Conservation (phyloP, 1,284 basidiomycete genomes). For the Naganishia albida region DNA sequence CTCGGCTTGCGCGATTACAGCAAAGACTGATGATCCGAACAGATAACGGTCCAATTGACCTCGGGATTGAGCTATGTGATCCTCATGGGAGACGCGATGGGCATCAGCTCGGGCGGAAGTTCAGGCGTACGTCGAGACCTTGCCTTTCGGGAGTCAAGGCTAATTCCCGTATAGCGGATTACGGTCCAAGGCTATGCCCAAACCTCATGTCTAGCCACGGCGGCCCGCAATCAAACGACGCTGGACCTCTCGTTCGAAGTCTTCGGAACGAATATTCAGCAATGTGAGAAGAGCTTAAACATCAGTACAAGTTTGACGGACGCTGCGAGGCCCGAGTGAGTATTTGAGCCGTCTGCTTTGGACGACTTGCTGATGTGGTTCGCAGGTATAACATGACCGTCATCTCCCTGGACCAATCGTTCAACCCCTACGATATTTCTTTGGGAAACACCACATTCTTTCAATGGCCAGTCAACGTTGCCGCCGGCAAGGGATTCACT, state of each 20-base stretch:
- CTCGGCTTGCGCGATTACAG: neutral
- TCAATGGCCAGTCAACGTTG: slow-evolving; percentile 31
- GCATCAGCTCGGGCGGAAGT: slow-evolving; percentile 29
- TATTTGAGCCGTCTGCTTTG: neutral
- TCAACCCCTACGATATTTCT: slow-evolving; percentile 31
- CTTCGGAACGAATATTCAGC: slow-evolving; percentile 26
- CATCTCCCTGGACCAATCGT: slow-evolving; percentile 29
- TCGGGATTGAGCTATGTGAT: slow-evolving; percentile 32
- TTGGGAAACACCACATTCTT: slow-evolving; percentile 8
- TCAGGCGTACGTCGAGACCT: slow-evolving; percentile 10
- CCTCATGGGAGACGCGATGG: slow-evolving; percentile 30
- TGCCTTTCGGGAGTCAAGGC: neutral
- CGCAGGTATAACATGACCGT: slow-evolving; percentile 34
- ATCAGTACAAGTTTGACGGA: slow-evolving; percentile 8
- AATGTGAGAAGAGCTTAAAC: slow-evolving; percentile 27
- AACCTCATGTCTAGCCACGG: slow-evolving; percentile 16
- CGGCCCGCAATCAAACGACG: slow-evolving; percentile 24
- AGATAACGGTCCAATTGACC: slow-evolving; percentile 31
- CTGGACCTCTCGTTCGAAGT: slow-evolving; percentile 23
- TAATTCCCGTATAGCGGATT: slow-evolving; percentile 11
- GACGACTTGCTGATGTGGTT: neutral
- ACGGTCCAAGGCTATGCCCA: slow-evolving; percentile 30
- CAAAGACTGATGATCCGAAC: neutral
- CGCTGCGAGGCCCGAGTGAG: slow-evolving; percentile 8
- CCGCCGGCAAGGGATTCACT: slow-evolving; percentile 29